phyloP scores from a whole-genome alignment of 306 rosid genomes.

The Castanea mollissima region DNA sequence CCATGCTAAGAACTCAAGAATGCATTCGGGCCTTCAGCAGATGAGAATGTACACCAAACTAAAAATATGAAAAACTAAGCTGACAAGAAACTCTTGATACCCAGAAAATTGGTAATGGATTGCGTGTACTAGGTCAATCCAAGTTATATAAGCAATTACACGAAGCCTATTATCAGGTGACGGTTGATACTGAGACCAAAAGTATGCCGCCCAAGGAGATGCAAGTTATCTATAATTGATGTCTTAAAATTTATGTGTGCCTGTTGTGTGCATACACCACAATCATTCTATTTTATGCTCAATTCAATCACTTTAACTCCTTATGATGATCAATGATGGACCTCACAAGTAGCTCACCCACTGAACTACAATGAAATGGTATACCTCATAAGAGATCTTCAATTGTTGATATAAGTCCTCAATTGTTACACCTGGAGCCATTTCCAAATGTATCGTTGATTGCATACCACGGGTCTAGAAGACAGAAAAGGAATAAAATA shows the following conservation, averaged over 20 bases:
- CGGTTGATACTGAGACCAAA: constrained; percentile 2
- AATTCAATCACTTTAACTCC: no score
- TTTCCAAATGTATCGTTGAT: constrained; percentile 86
- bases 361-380: background rate
- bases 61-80: background rate
- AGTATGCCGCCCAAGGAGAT: constrained; percentile 1
- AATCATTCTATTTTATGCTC: no score
- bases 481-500: constrained; percentile 11
- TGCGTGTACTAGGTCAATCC: no score
- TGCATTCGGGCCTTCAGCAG: background rate
- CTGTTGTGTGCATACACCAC: no score
- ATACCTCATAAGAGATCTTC: constrained; percentile 69
- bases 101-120: no score
- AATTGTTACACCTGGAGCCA: constrained; percentile 68
- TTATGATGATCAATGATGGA: background rate
- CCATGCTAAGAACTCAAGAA: background rate
- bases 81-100: background rate
- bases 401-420: constrained; percentile 72
- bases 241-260: background rate
- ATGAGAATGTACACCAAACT: background rate
- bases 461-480: constrained; percentile 92
- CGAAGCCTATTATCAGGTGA: background rate
- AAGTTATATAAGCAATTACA: no score
- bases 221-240: constrained; percentile 1
- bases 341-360: constrained; percentile 12